Evolutionary conservation across 2,329 filamentous ascomycete species (phyloP), one percentile per base, ranked within the genome.

Genomic region (Fusarium nisikadoi): DNA sequence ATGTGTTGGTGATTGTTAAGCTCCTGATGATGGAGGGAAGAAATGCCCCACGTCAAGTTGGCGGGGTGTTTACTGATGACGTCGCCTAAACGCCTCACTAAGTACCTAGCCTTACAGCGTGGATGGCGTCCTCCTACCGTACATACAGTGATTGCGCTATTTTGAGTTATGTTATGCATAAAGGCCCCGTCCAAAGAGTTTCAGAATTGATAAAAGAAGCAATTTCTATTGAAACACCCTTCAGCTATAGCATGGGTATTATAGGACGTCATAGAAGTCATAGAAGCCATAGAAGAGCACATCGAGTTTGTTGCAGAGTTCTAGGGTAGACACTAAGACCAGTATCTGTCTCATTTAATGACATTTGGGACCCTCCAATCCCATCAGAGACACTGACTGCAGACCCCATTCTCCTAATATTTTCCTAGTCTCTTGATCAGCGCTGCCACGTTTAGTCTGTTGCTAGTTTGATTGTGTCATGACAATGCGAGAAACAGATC

Each of bases 41-140:
- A 45, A 33, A 9, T 41, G 56, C 70, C 70, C 70, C 61, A 65
- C 70, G 47, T 57, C n/a, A 27, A 25, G 42, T 14, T 64, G 33
- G 61, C 39, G 70, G 70, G 70, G 69, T 35, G 41, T 45, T 39
- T 4, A 29, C 7, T 38, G 31, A 72, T 72, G 70, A 72, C 70
- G 70, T 72, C 65, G 70, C 56, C 65, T 41, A 20, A 50, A 45
- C 47, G 23, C 20, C 8, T 10, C 16, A 10, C 31, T 36, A 16
- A 6, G 14, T 35, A 31, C 8, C 8, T 35, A 23, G 16, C 46
- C 46, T 19, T 33, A 4, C 8, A 10, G 29, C 46, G 27, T 19
- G 20, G n/a, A 13, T 33, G 31, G 35, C 35, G 19, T 35, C n/a
- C 46, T 50, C 29, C 14, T 36, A 9, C 17, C 19, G 17, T 16